phyloP scores from a whole-genome alignment of 2,329 filamentous ascomycete species.

The Fusarium devonianum region DNA sequence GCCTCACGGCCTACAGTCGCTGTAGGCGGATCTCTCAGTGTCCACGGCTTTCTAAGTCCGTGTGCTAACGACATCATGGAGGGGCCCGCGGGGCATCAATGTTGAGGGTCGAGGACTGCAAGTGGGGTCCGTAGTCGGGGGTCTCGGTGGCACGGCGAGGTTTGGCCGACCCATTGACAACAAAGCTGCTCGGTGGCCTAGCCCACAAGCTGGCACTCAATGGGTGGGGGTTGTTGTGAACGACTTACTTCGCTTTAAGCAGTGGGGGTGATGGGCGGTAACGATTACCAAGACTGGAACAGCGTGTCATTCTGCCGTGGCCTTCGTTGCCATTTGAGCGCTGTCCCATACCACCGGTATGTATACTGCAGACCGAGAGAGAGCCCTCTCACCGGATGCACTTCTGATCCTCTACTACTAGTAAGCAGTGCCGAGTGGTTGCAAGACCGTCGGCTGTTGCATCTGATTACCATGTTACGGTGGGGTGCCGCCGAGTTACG shows the following conservation, averaged over 20 bases:
- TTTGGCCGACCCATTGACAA: constrained; percentile 23
- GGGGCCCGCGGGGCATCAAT: constrained; percentile 21
- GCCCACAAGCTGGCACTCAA: constrained; percentile 4
- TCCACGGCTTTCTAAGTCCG: constrained; percentile 33
- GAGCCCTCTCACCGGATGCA: too few relatives aligned
- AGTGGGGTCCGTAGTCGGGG: constrained; percentile 15
- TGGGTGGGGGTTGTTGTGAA: constrained; percentile 23
- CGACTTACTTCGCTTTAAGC: background rate
- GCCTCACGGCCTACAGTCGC: constrained; percentile 3
- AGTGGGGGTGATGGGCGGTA: constrained; percentile 20
- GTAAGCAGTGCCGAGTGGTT: too few relatives aligned
- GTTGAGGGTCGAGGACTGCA: constrained; percentile 8
- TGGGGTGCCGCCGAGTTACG: background rate
- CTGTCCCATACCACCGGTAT: too few relatives aligned
- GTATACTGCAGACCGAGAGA: too few relatives aligned
- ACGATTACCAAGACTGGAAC: constrained; percentile 30
- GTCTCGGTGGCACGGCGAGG: constrained; percentile 32
- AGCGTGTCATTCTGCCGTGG: constrained; percentile 14
- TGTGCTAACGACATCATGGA: constrained; percentile 35
- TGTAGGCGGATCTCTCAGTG: constrained; percentile 1
- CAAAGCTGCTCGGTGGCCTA: constrained; percentile 22
- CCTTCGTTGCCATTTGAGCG: constrained; percentile 4
- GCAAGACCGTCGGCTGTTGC: too few relatives aligned
- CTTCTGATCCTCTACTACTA: too few relatives aligned
- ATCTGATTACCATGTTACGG: too few relatives aligned